Evolutionary conservation across 352 stramenopile species (phyloP).

Genomic region (Phytophthora ohioensis): DNA sequence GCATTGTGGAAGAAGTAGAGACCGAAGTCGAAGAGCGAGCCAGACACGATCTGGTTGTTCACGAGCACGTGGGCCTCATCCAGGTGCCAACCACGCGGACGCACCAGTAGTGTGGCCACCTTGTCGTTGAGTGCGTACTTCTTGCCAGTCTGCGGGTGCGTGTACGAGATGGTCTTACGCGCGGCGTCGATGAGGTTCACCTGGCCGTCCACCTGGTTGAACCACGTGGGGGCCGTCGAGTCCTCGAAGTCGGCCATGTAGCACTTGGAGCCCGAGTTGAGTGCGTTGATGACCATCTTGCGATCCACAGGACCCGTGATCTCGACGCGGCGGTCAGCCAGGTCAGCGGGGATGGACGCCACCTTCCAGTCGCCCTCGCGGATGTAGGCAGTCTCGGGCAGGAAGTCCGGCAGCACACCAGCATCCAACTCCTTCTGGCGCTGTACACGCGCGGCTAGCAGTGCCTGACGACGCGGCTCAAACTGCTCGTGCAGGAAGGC

Average conservation of each 20-base stretch:
- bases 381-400: conserved; percentile 86
- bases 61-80: conserved; percentile 96
- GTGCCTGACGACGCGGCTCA: conserved; percentile 63
- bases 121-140: conserved; percentile 80
- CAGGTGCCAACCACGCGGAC: conserved; percentile 94
- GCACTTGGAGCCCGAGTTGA: conserved; percentile 94
- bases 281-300: conserved; percentile 98
- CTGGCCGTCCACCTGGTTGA: conserved; percentile 94
- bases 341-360: conserved; percentile 82
- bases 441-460: conserved; percentile 59
- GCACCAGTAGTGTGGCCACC: conserved; percentile 92
- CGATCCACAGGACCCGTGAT: conserved; percentile 96
- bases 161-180: conserved; percentile 90
- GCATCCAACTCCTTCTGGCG: conserved; percentile 88
- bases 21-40: conserved; percentile 96
- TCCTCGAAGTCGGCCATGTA: conserved; percentile 98
- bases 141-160: conserved; percentile 71
- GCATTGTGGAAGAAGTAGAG: conserved; percentile 98
- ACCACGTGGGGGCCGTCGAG: conserved; percentile 94
- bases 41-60: conserved; percentile 93
- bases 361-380: conserved; percentile 83
- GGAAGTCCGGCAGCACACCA: conserved; percentile 89
- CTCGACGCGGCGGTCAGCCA: conserved; percentile 94
- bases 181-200: conserved; percentile 94
- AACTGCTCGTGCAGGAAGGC: conserved; percentile 92